These are phyloP conservation scores for Omphalotus olearius DNA, from an alignment of 1,284 basidiomycete genomes.

Conservation along the genomic window DNA sequence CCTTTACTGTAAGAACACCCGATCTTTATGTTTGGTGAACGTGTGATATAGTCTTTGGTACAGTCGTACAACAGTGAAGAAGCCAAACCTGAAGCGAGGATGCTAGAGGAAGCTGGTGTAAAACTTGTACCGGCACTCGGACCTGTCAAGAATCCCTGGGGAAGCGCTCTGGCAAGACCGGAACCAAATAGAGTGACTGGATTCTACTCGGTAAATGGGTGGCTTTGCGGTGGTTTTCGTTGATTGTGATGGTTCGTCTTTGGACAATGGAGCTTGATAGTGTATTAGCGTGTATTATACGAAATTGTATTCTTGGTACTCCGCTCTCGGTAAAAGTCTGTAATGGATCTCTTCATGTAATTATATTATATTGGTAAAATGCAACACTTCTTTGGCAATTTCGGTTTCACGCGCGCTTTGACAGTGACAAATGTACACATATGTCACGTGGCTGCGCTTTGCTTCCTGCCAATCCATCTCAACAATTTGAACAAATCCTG, in stretches of 20 bases:
- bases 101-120: slow-evolving; percentile 21
- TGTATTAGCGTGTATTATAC: no score
- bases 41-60: background rate
- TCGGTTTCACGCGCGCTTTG: no score
- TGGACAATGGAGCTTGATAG: no score
- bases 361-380: no score
- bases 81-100: slow-evolving; percentile 21
- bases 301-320: no score
- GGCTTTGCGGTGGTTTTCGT: slow-evolving; percentile 31
- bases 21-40: background rate
- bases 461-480: no score
- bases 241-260: background rate
- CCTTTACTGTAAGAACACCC: slow-evolving; percentile 23
- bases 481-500: no score
- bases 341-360: no score
- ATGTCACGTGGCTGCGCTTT: no score
- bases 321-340: no score
- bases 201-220: slow-evolving; percentile 29
- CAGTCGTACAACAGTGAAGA: slow-evolving; percentile 28
- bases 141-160: slow-evolving; percentile 26
- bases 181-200: slow-evolving; percentile 25
- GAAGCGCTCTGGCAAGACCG: slow-evolving; percentile 21
- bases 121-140: slow-evolving; percentile 19
- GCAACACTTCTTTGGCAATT: no score
- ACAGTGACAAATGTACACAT: no score